A percentile compares a stretch with the other conserved stretches of the same genome.
These are phyloP conservation scores for Drechslerella coelobrocha DNA, from an alignment of 2,329 filamentous ascomycete genomes.

Conservation along the genomic window DNA sequence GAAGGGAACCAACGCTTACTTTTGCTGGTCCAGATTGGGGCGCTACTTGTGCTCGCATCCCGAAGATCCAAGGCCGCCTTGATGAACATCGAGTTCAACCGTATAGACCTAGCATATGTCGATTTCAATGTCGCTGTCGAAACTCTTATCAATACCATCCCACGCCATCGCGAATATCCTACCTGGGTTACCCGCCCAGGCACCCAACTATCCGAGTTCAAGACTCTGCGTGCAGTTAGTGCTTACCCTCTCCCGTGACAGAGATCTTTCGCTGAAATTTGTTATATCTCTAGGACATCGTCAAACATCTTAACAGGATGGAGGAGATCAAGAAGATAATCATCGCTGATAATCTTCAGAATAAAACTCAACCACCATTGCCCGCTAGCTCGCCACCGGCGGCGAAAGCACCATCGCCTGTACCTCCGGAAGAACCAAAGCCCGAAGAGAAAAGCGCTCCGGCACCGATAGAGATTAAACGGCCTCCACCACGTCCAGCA, in stretches of 20 bases:
- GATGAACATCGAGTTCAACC: slow-evolving; percentile 65
- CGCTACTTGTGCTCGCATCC: slow-evolving; percentile 24
- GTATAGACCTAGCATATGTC: slow-evolving; percentile 76
- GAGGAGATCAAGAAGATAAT: slow-evolving; percentile 68
- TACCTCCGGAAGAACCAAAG: slow-evolving; percentile 23
- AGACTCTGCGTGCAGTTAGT: slow-evolving; percentile 58
- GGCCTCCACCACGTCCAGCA: slow-evolving; percentile 56
- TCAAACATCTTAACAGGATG: slow-evolving; percentile 58
- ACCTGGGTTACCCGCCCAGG: slow-evolving; percentile 66
- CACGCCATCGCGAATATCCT: slow-evolving; percentile 76
- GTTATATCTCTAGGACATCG: slow-evolving; percentile 26
- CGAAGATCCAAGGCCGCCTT: slow-evolving; percentile 23
- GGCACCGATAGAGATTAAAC: slow-evolving; percentile 35
- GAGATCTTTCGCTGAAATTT: neutral
- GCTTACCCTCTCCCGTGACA: neutral
- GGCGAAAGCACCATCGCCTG: slow-evolving; percentile 5
- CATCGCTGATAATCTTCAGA: slow-evolving; percentile 67
- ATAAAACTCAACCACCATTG: slow-evolving; percentile 22
- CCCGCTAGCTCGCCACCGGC: neutral
- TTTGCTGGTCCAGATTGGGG: slow-evolving; percentile 20
- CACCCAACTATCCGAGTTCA: slow-evolving; percentile 62
- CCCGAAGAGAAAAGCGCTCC: slow-evolving; percentile 47
- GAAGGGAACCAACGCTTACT: neutral
- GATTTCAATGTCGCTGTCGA: slow-evolving; percentile 84
- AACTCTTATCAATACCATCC: slow-evolving; percentile 77